Evolutionary conservation across 192 early-diverging fungal species (phyloP), one percentile per base, ranked within the genome.

Genomic region (Backusella tuberculispora): DNA sequence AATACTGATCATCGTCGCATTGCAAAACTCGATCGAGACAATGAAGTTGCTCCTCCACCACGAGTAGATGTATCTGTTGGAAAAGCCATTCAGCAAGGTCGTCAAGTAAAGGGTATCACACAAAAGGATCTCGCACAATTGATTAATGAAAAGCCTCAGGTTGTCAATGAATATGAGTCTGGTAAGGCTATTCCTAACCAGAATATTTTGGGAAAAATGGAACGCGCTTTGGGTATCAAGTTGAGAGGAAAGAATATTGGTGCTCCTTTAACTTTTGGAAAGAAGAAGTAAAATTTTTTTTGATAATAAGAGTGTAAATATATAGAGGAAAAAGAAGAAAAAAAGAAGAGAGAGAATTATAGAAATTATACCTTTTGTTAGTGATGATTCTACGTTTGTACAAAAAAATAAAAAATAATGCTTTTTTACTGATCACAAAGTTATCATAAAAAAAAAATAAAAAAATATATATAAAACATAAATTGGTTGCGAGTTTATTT

Each of bases 141-240:
- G 78, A 92, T 99, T 80, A 97, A 97, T 74, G 97, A 99, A 79
- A 97, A 97, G 87, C 90, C 92, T 67, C 91, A 90, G 69, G 88
- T 97, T 66, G 88, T 89, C 76, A 90, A 91, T 77, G 97, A 97
- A 79, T 99, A 97, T 76, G 97, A 99, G 84, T 81, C 85, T 71
- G 93, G 94, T 5, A 88, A 88, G 78, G 91, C 91, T 41, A 92
- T 94, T 73, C 96, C 95, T 66, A 96, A 95, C 85, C 96, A 95
- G 81, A 93, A 96, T 83, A 83, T 97, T 63, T 86, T 99, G 34
- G 86, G 84, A 29, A 97, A 96, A 83, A 82, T 99, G 82, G 97
- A 99, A 87, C 86, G 94, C 38, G 89, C 85, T 19, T 83, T 99
- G 46, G 95, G 91, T 47, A 88, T 99, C 66, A 99, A 95, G 87